Conservation (phyloP, 176 grass and related monocot species). For the barley (Hordeum vulgare) region DNA sequence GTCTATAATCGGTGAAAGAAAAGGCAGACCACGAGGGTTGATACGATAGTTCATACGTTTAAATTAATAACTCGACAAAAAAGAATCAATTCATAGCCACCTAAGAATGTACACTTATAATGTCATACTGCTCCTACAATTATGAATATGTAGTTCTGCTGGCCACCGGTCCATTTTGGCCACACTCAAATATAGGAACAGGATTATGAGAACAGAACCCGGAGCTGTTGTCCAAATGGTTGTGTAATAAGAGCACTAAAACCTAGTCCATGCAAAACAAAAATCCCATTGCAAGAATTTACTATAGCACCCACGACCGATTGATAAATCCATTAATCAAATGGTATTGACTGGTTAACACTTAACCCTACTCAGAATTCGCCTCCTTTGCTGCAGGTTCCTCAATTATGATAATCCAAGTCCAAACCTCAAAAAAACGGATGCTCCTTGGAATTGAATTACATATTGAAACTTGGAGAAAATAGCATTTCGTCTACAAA, state of each 20-base stretch:
- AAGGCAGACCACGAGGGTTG: neutral
- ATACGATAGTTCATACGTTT: neutral
- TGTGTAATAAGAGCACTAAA: neutral
- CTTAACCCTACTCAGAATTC: neutral
- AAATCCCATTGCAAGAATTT: slow-evolving; percentile 6
- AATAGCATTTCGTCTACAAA: neutral
- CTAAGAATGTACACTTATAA: neutral
- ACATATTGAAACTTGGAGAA: neutral
- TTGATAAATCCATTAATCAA: neutral
- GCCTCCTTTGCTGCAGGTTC: slow-evolving; percentile 1
- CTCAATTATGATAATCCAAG: neutral
- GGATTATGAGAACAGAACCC: neutral
- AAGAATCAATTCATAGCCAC: neutral
- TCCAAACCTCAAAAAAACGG: neutral
- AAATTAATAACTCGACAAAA: slow-evolving; percentile 15
- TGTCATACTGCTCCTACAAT: neutral
- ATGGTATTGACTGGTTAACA: neutral
- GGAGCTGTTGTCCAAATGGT: neutral
- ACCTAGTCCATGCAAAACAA: neutral
- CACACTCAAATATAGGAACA: neutral
- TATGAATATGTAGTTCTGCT: neutral
- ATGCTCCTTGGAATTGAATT: neutral
- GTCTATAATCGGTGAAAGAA: neutral
- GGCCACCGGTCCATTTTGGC: neutral
- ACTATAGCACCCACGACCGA: neutral